Base-by-base conservation (phyloP, 345 rosid species). In the Salix dunnii region DNA sequence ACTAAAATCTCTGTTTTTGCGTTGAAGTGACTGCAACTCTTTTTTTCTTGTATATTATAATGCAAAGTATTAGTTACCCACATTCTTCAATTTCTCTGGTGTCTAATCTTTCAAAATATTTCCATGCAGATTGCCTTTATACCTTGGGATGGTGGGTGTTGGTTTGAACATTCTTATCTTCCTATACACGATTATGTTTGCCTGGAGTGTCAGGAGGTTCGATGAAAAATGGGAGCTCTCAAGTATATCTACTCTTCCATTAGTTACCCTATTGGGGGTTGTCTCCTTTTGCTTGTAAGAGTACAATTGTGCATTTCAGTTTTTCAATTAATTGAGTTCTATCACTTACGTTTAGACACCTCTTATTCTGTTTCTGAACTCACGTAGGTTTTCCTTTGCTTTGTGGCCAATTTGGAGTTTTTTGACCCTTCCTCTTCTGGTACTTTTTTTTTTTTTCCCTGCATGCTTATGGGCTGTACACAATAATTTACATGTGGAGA, bases 401-500 rank as follows among this genome's bases (percentile, higher is more conserved):
- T 68, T 95, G 73, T 95, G 97, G 97, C 99, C 99, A 42, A 89
- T 95, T 72, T 95, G 97, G 97, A 86, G 99, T 53, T 88, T 95
- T 86, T 84, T 95, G 91, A 88, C 97, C 78, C 88, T 95, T 74
- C 99, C 99, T 76, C 97, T 95, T 78, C 89, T 95, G 95, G 99
- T 95, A 90, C 3, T 30, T 36, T 51, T 28, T 30, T 36, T 51
- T 28, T 6, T 2, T 18, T 68, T 67, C 28, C 69, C 5, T 35
- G 51, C 18, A 51, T 43, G 75, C 31, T 38, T 48, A n/a, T 76
- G 27, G 77, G 70, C 53, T 30, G 46, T 2, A 11, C 72, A 77
- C 5, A 74, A 49, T 43, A 65, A 51, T 53, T 60, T 16, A 40
- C 66, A 67, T 68, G 43, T 66, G 25, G 27, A 72, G 65, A 63